These are phyloP conservation scores for Mrakia frigida DNA, from an alignment of 768 basidiomycete species.

Conservation along the genomic window DNA sequence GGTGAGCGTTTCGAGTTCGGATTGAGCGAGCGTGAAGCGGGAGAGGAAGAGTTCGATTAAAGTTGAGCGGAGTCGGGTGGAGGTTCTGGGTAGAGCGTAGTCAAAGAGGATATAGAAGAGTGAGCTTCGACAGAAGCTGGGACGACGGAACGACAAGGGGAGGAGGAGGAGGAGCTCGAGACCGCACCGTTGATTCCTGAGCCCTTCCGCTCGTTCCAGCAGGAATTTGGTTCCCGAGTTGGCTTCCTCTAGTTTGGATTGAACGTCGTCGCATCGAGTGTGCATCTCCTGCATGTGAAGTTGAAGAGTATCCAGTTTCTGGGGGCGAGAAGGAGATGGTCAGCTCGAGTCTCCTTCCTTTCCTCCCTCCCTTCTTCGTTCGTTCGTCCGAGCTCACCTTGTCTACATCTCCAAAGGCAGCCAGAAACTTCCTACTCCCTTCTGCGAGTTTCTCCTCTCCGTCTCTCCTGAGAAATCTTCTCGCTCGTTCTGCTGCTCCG, in stretches of 20 bases:
- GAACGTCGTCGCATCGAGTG: constrained; percentile 72
- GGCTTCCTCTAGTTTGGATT: constrained; percentile 66
- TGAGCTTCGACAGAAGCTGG: not conserved
- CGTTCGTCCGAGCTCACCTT: constrained; percentile 55
- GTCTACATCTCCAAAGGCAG: constrained; percentile 82
- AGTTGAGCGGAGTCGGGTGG: constrained; percentile 55
- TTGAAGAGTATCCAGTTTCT: constrained; percentile 83
- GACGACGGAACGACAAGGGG: not conserved
- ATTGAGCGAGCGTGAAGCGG: constrained; percentile 73
- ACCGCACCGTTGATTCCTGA: constrained; percentile 65
- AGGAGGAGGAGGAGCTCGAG: not conserved
- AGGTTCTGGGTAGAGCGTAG: constrained; percentile 33
- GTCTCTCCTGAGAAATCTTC: constrained; percentile 75
- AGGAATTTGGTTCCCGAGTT: constrained; percentile 70
- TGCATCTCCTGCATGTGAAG: constrained; percentile 75
- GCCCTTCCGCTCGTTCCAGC: constrained; percentile 72
- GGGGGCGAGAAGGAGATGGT: not conserved
- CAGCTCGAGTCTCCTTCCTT: constrained; percentile 8
- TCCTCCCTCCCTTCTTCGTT: not conserved
- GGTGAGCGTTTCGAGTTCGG: constrained; percentile 66
- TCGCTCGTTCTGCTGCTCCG: constrained; percentile 58
- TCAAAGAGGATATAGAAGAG: not conserved
- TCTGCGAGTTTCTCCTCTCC: constrained; percentile 76
- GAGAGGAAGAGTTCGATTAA: constrained; percentile 74
- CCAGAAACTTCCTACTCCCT: constrained; percentile 74